A percentile compares a stretch with the other conserved stretches of the same genome.
Evolutionary conservation across 1,284 basidiomycete genomes (phyloP).

Genomic region (Golubevia sp.): DNA sequence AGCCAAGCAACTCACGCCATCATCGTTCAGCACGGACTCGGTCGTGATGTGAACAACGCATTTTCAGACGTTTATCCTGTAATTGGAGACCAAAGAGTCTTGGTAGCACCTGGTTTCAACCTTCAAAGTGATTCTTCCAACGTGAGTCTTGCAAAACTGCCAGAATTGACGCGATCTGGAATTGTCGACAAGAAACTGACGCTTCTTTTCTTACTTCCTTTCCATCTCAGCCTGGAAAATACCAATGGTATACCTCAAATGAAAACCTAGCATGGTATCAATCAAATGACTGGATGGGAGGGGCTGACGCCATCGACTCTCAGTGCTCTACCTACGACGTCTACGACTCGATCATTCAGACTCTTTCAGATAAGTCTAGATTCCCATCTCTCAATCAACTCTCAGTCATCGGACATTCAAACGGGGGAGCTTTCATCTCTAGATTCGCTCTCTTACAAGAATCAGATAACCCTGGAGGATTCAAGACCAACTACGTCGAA

Average conservation of each 20-base stretch:
- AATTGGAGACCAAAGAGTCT: background rate
- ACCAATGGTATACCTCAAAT: background rate
- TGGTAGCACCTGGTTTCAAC: constrained; percentile 5
- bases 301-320: background rate
- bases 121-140: background rate
- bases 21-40: constrained; percentile 4
- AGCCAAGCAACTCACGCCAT: constrained; percentile 1
- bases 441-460: background rate
- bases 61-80: background rate
- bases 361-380: background rate
- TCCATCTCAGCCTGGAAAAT: too few relatives aligned
- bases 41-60: constrained; percentile 2
- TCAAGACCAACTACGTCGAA: background rate
- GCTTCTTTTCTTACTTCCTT: too few relatives aligned
- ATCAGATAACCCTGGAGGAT: background rate
- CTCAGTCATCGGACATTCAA: background rate
- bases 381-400: background rate
- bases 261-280: constrained; percentile 1
- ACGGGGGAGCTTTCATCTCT: constrained; percentile 1
- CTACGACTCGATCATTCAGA: background rate
- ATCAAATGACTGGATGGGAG: constrained; percentile 1
- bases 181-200: background rate
- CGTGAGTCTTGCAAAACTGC: background rate
- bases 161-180: too few relatives aligned
- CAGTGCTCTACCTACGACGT: constrained; percentile 4